Evolutionary conservation across 2,329 filamentous ascomycete genomes (phyloP).

Genomic region (Rhinocladiella mackenziei): DNA sequence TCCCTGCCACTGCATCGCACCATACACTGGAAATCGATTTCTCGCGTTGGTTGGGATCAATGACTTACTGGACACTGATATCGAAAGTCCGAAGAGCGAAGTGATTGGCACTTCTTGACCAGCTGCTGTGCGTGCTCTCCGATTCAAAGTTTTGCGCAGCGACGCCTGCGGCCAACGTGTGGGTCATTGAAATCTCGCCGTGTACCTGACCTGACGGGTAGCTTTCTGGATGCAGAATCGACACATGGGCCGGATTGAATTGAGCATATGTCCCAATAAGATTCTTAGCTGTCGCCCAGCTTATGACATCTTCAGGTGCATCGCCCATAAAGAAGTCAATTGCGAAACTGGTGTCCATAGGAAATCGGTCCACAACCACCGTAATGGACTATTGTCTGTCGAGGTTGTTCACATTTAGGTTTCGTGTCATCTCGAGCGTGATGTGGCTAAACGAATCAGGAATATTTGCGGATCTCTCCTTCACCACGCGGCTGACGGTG

Average conservation of each 20-base stretch:
- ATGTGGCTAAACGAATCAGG: conserved; percentile 36
- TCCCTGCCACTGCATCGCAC: conserved; percentile 20
- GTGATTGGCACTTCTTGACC: conserved; percentile 19
- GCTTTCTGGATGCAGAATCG: conserved; percentile 17
- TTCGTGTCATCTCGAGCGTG: conserved; percentile 18
- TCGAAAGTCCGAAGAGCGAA: conserved; percentile 18
- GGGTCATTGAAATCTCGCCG: conserved; percentile 27
- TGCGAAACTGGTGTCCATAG: conserved; percentile 58
- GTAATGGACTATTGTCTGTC: conserved; percentile 62
- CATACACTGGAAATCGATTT: conserved; percentile 25
- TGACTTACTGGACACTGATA: conserved; percentile 25
- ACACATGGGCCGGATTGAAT: conserved; percentile 37
- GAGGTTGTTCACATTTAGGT: conserved; percentile 32
- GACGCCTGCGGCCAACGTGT: conserved; percentile 24
- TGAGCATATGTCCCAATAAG: conserved; percentile 61
- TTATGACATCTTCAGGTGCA: conserved; percentile 41
- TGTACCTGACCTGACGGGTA: conserved; percentile 15
- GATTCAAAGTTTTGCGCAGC: conserved; percentile 19
- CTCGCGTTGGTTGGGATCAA: conserved; percentile 15
- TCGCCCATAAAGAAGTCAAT: conserved; percentile 66
- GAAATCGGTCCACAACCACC: conserved; percentile 52
- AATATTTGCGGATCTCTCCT: conserved; percentile 30
- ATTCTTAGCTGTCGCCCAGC: conserved; percentile 53
- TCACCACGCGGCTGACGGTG: conserved; percentile 27
- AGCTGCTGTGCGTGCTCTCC: conserved; percentile 17